Base-by-base conservation (phyloP, 495 filamentous ascomycete genomes). In the Penicillium lagena region DNA sequence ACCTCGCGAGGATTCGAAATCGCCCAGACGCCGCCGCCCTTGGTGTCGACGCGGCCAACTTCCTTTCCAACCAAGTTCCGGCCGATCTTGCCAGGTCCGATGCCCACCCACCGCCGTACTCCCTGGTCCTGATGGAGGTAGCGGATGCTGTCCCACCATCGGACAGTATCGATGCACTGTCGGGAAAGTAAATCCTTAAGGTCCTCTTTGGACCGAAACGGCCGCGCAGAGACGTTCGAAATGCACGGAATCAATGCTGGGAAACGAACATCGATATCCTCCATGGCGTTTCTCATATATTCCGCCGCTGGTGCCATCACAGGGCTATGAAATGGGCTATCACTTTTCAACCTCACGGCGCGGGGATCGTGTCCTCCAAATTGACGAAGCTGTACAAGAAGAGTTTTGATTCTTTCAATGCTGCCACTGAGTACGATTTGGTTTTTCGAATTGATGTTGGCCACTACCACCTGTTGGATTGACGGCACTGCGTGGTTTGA, bases 61-160 rank as follows among this genome's bases (percentile, higher is more conserved):
- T 96, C 93, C 63, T 95, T 95, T 0, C 90, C 90, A 7, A 98
- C 93, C 15, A 98, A 64, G 60, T 96, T 96, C 42, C 89, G 76
- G 2, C 90, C 93, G 6, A 98, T 90, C 56, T 95, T 95, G 1
- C 91, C 93, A 0, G 93, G 93, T 2, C 93, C 93, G 50, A 98
- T 87, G 12, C 91, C 93, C 38, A 98, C 76, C 90, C 91, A 97
- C 36, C 89, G 73, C 51, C 80, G 73, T 7, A 97, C 87, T 44
- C 85, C 86, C 55, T 81, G 71, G 46, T 93, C 86, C 51, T 93
- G 83, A 59, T 97, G 88, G 35, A 98, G 67, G 54, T 90, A 96
- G 50, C 81, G 81, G 37, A 97, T 86, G 49, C 85, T 90, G 38
- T 93, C 88, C 82, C 87, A 93, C 93, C 93, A 98, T 47, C 76